A percentile compares a stretch with the other conserved stretches of the same genome.
phyloP scores from a whole-genome alignment of 2,329 filamentous ascomycete species.

The Pochonia chlamydosporia region DNA sequence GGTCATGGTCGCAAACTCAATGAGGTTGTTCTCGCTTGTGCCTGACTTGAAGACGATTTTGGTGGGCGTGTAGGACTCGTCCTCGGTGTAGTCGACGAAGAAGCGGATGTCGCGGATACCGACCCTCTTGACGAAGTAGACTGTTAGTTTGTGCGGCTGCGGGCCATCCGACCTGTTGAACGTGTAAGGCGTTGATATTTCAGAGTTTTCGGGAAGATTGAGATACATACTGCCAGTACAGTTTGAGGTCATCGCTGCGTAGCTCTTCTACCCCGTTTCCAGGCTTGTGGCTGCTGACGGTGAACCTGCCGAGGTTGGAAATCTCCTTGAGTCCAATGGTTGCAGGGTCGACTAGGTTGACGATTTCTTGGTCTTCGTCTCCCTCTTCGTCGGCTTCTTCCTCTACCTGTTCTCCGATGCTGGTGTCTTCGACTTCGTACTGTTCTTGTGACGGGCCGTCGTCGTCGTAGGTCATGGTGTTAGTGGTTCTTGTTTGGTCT shows the following conservation, averaged over 20 bases:
- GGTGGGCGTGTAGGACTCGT: conserved; percentile 95
- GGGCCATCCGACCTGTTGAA: conserved; percentile 70
- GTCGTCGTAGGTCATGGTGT: conserved; percentile 23
- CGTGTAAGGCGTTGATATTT: neutral
- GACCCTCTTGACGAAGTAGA: conserved; percentile 80
- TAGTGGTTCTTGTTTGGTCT: conserved; percentile 17
- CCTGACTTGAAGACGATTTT: conserved; percentile 86
- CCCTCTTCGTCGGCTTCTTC: conserved; percentile 28
- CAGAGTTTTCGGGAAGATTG: neutral
- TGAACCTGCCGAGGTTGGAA: conserved; percentile 77
- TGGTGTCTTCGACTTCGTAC: conserved; percentile 25
- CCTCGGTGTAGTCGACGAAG: conserved; percentile 83
- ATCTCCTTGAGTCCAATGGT: conserved; percentile 68
- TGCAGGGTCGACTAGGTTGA: conserved; percentile 45
- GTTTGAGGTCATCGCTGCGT: conserved; percentile 63
- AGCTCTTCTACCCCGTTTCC: conserved; percentile 74
- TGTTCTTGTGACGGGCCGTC: conserved; percentile 23
- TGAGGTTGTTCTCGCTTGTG: conserved; percentile 84
- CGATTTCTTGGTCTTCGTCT: conserved; percentile 29
- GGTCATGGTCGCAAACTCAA: conserved; percentile 77
- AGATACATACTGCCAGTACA: conserved; percentile 71
- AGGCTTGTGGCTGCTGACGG: conserved; percentile 74
- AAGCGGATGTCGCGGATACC: conserved; percentile 74
- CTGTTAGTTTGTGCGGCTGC: conserved; percentile 75
- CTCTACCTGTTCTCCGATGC: conserved; percentile 17